Evolutionary conservation across 2,329 filamentous ascomycete genomes (phyloP), one percentile per base, ranked within the genome.

Genomic region (Claviceps pazoutovae): DNA sequence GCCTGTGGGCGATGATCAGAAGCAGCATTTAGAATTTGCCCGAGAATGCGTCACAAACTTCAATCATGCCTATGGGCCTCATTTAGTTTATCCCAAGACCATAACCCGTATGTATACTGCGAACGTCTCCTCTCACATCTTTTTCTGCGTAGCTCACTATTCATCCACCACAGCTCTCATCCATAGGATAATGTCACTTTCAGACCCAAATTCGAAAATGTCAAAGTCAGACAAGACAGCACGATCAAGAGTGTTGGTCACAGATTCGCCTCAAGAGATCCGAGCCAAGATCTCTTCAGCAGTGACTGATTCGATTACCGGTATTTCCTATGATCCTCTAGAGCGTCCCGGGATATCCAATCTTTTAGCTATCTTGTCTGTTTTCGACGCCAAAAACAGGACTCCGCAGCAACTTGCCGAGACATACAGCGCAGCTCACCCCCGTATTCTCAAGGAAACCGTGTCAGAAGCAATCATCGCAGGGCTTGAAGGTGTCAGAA

Each of bases 1-100:
- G 23, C 93, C 93, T 11, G 91, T 98, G 2, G 93, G 93, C n/a
- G 86, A 94, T 58, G 93, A 98, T 66, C 93, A 98, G 68, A 75
- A 74, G 52, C 93, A 98, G 61, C 93, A 98, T 68, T 79, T 98
- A 21, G 93, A 98, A 65, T 95, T 97, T 64, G 82, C 90, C 1
- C 79, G 93, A 50, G 84, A 94, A 63, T 84, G 89, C 56, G 93
- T 85, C 8, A 84, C 80, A 54, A 86, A 86, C 62, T 97, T 98
- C 71, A 96, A 97, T 66, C 75, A 86, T 62, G 68, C 78, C 2
- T 88, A 86, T 59, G 79, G 79, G 1, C 66, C 79, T n/a, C 74
- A 71, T 14, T 66, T 95, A 3, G 71, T 83, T 0, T 63, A 75
- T 1, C 88, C 89, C 0, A 71, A 84, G 58, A 85, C 86, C 1